A percentile compares a stretch with the other conserved stretches of the same genome.
Evolutionary conservation across 2,329 filamentous ascomycete species (phyloP).

Genomic region (Claviceps africana): DNA sequence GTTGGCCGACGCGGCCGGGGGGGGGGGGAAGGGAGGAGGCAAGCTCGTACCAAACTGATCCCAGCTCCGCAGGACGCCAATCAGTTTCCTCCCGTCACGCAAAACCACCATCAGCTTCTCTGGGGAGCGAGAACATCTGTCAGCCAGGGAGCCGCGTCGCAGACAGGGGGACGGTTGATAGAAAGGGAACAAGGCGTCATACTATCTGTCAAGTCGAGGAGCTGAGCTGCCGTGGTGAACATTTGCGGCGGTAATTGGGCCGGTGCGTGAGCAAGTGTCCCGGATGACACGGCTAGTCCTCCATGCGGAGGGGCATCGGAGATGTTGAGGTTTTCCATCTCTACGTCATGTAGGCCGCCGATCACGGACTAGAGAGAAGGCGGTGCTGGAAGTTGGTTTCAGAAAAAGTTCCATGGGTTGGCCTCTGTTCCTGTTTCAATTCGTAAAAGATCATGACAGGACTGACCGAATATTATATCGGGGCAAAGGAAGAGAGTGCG

Average conservation of each 20-base stretch:
- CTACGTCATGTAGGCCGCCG: constrained; percentile 12
- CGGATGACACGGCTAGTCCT: constrained; percentile 16
- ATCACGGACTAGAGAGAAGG: constrained; percentile 3
- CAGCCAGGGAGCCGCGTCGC: constrained; percentile 7
- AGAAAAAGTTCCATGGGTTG: not conserved
- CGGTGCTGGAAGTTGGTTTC: not conserved
- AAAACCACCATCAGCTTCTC: constrained; percentile 91
- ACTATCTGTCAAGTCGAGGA: constrained; percentile 96
- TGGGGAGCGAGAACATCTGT: constrained; percentile 25
- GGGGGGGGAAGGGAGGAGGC: not conserved
- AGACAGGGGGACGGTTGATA: not conserved
- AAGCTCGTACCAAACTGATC: constrained; percentile 71
- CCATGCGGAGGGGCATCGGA: constrained; percentile 32
- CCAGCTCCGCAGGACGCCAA: constrained; percentile 87
- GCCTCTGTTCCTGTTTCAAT: not conserved
- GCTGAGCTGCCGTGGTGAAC: constrained; percentile 93
- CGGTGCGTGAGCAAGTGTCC: constrained; percentile 26
- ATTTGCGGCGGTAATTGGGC: constrained; percentile 78
- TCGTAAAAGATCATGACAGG: not conserved
- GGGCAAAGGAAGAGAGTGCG: not conserved
- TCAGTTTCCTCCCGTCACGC: constrained; percentile 84
- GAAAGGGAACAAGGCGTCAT: constrained; percentile 25
- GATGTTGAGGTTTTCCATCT: constrained; percentile 41
- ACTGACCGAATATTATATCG: not conserved
- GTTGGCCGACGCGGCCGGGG: not conserved